Evolutionary conservation across 306 rosid genomes (phyloP).

Genomic region (Trifolium repens): DNA sequence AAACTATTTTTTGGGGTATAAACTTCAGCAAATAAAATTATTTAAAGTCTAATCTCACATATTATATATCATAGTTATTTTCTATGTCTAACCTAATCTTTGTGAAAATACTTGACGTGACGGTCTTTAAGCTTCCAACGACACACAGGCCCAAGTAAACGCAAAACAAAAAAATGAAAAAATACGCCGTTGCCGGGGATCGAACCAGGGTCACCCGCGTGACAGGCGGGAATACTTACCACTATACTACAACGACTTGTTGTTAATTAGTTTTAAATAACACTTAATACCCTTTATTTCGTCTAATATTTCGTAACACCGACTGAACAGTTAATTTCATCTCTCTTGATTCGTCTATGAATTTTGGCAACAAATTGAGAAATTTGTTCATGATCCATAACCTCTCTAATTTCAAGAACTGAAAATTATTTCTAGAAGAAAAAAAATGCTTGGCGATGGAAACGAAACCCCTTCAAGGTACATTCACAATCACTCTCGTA

Average conservation of each 20-base stretch:
- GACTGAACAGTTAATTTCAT: slow-evolving; percentile 25
- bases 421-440: slow-evolving; percentile 19
- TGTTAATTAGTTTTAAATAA: no score
- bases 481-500: not conserved
- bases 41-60: no score
- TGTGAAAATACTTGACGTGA: no score
- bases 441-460: slow-evolving; percentile 64
- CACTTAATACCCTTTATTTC: no score
- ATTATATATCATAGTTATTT: no score
- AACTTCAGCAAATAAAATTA: no score
- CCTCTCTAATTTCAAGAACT: not conserved
- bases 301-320: not conserved
- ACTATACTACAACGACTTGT: slow-evolving; percentile 75
- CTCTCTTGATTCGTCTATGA: not conserved
- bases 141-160: no score
- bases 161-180: no score
- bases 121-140: no score
- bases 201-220: slow-evolving; percentile 56
- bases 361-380: not conserved
- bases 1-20: no score
- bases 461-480: slow-evolving; percentile 86
- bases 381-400: slow-evolving; percentile 1
- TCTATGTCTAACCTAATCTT: no score
- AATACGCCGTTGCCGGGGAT: slow-evolving; percentile 65
- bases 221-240: slow-evolving; percentile 44